A percentile compares a stretch with the other conserved stretches of the same genome.
phyloP scores from a whole-genome alignment of 129 eudicot genomes.

The Silybum marianum region DNA sequence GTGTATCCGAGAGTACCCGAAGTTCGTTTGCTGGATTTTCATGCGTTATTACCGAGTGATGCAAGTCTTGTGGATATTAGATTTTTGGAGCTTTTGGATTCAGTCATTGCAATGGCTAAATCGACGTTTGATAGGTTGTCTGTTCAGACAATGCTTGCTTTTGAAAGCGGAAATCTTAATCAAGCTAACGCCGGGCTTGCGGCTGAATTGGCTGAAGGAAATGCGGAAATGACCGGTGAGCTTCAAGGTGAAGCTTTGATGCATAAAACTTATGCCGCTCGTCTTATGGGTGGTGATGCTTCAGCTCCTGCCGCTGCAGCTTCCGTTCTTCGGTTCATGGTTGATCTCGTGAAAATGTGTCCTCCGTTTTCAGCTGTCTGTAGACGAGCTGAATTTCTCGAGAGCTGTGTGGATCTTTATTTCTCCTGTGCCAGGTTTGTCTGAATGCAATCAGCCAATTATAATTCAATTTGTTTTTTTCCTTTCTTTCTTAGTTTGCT shows the following conservation, averaged over 20 bases:
- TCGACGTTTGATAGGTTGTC: conserved; percentile 86
- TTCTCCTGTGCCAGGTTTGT: conserved; percentile 96
- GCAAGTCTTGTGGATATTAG: conserved; percentile 63
- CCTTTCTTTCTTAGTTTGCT: conserved; percentile 3
- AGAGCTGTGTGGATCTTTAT: conserved; percentile 87
- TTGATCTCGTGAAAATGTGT: conserved; percentile 94
- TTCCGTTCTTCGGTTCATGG: conserved; percentile 92
- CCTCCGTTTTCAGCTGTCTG: conserved; percentile 80
- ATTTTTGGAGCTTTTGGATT: conserved; percentile 82
- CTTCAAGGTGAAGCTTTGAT: conserved; percentile 99
- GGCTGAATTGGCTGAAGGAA: conserved; percentile 84
- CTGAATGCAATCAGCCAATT: too few relatives aligned
- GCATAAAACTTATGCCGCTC: conserved; percentile 99
- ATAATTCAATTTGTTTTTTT: neutral
- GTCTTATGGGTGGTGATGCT: conserved; percentile 99
- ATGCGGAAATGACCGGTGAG: conserved; percentile 83
- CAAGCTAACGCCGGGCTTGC: conserved; percentile 73
- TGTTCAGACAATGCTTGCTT: conserved; percentile 66
- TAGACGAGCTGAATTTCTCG: conserved; percentile 86
- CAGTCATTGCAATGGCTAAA: conserved; percentile 95
- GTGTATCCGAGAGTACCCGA: conserved; percentile 97
- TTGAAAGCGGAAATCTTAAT: conserved; percentile 69
- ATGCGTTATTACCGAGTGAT: conserved; percentile 91
- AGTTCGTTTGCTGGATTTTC: conserved; percentile 96
- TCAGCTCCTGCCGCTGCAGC: conserved; percentile 99